Base-by-base conservation (phyloP, 192 early-diverging fungal genomes). In the Backusella psychrophila region DNA sequence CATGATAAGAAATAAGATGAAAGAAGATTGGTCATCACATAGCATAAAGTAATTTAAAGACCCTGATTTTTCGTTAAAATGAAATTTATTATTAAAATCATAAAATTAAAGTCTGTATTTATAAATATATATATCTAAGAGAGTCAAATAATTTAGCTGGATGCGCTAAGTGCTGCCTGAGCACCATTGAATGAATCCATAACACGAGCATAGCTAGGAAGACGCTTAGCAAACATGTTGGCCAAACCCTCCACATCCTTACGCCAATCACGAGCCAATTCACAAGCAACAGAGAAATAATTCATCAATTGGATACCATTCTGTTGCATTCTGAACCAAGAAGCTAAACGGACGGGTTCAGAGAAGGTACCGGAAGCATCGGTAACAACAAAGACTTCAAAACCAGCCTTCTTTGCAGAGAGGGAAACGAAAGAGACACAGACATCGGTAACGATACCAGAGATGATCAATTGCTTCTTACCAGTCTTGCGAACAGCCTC, bases 381-480 rank as follows among this genome's bases (percentile, higher is more conserved):
- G 6, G 72, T 77, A 44, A 77, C 79, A 71, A 72, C 79, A 72
- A 77, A 80, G 59, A 80, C 79, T 29, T 80, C 69, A 56, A 73
- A 80, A 66, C 79, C 79, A 68, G 76, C 79, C 56, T 69, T 70
- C 76, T 77, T 80, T 34, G 79, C 79, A 77, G 79, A 80, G 39
- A 80, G 69, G 53, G 79, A 53, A 69, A 66, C 66, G 21, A 80
- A 80, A n/a, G 79, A 35, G 39, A 80, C 68, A 68, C 79, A 80
- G 23, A 80, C 79, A 80, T 80, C 79, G 26, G 79, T 80, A 29
- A 80, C 79, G 33, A 79, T 79, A 71, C 78, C 78, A 71, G 74
- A 68, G 46, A 79, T 75, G 36, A 79, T 31, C 74, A 79, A 75
- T 53, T 79, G 78, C 69, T 79, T 79, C 53, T 75, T 75, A 70